Evolutionary conservation across 352 stramenopile genomes (phyloP).

Genomic region (Bremia lactucae): DNA sequence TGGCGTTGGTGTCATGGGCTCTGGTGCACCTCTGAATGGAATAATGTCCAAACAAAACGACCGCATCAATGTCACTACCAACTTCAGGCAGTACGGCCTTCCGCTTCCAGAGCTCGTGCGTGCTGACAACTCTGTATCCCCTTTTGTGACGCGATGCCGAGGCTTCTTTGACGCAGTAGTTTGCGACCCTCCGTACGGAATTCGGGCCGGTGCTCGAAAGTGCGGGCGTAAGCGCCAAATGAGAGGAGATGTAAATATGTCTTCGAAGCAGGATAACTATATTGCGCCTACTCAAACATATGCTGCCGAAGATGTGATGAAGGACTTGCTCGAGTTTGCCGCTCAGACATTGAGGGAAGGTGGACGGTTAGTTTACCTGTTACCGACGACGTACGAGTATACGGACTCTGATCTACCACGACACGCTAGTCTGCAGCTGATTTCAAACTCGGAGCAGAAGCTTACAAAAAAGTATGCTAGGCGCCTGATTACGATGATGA

Average conservation of each 20-base stretch:
- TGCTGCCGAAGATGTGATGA: slow-evolving; percentile 93
- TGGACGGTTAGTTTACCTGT: slow-evolving; percentile 78
- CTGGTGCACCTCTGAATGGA: slow-evolving; percentile 10
- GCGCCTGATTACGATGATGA: slow-evolving; percentile 82
- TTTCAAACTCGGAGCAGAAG: slow-evolving; percentile 78
- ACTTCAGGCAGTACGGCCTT: slow-evolving; percentile 90
- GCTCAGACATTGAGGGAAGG: slow-evolving; percentile 61
- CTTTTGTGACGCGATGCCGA: slow-evolving; percentile 33
- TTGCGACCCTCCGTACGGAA: slow-evolving; percentile 90
- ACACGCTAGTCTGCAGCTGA: slow-evolving; percentile 52
- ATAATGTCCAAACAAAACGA: slow-evolving; percentile 6
- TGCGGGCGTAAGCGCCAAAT: slow-evolving; percentile 59
- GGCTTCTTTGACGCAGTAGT: slow-evolving; percentile 85
- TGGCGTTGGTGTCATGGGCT: slow-evolving; percentile 44
- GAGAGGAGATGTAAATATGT: slow-evolving; percentile 16
- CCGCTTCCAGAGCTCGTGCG: slow-evolving; percentile 90
- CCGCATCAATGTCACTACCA: slow-evolving; percentile 72
- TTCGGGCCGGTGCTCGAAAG: slow-evolving; percentile 89
- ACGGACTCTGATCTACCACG: slow-evolving; percentile 66
- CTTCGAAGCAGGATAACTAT: slow-evolving; percentile 79
- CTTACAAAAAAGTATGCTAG: slow-evolving; percentile 79
- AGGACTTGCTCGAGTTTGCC: slow-evolving; percentile 90
- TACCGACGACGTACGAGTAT: slow-evolving; percentile 80
- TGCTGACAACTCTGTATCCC: slow-evolving; percentile 81
- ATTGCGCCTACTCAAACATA: slow-evolving; percentile 94